phyloP scores from a whole-genome alignment of 2,329 filamentous ascomycete genomes.

The Stagonosporopsis rhizophila region DNA sequence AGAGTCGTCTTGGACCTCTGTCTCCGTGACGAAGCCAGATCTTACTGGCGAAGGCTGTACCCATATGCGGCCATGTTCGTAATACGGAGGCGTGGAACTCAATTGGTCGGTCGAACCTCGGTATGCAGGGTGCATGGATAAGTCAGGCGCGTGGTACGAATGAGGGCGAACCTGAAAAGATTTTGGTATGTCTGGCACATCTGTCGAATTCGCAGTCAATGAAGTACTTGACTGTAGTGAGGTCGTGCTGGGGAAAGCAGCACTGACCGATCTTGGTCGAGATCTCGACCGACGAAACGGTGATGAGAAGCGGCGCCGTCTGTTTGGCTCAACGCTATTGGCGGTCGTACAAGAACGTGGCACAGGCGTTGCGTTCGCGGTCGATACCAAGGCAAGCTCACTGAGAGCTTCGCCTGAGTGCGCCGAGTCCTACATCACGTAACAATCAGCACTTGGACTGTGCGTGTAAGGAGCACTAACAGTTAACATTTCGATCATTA shows the following conservation, averaged over 20 bases:
- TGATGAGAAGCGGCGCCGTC: slow-evolving; percentile 42
- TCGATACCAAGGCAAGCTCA: slow-evolving; percentile 37
- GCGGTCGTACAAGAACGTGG: slow-evolving; percentile 17
- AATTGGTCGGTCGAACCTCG: slow-evolving; percentile 20
- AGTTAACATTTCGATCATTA: slow-evolving; percentile 42
- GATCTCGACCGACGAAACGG: slow-evolving; percentile 43
- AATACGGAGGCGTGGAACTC: slow-evolving; percentile 2
- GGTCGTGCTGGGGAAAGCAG: slow-evolving; percentile 33
- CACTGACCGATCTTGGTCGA: slow-evolving; percentile 40
- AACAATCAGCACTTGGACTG: slow-evolving; percentile 47
- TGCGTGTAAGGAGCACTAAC: slow-evolving; percentile 2
- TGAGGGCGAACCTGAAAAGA: slow-evolving; percentile 26
- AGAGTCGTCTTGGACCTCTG: slow-evolving; percentile 25
- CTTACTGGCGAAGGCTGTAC: slow-evolving; percentile 42
- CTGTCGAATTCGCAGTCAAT: slow-evolving; percentile 14
- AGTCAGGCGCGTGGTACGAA: slow-evolving; percentile 43
- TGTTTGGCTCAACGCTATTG: slow-evolving; percentile 30
- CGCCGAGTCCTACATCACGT: slow-evolving; percentile 45
- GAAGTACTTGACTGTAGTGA: slow-evolving; percentile 7
- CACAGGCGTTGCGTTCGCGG: slow-evolving; percentile 11
- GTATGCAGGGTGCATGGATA: slow-evolving; percentile 31
- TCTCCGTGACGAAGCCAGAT: slow-evolving; percentile 18
- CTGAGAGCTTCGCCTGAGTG: slow-evolving; percentile 41
- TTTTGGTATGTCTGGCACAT: slow-evolving; percentile 13
- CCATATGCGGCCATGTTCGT: slow-evolving; percentile 21